Conservation (phyloP, 2,329 filamentous ascomycete genomes). For the Venturia oleaginea region DNA sequence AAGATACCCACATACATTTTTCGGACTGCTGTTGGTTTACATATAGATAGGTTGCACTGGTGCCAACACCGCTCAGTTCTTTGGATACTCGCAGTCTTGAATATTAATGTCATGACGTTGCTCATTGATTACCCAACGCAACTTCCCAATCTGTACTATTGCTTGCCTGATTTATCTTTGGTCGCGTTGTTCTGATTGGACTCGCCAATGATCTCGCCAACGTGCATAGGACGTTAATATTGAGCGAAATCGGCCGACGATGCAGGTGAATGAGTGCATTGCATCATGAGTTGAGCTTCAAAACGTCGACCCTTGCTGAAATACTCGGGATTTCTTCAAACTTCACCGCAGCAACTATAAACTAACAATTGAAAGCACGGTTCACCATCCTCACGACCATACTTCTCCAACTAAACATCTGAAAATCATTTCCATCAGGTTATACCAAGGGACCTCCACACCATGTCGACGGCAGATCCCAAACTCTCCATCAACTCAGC, state of each 20-base stretch:
- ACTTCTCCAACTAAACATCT: too few relatives aligned
- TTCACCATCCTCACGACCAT: not conserved
- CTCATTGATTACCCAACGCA: not conserved
- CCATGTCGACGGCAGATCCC: not conserved
- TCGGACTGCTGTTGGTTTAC: not conserved
- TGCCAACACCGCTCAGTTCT: not conserved
- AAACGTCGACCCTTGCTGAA: not conserved
- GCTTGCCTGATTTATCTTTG: too few relatives aligned
- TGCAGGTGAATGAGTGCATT: not conserved
- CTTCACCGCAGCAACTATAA: not conserved
- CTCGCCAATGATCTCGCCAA: too few relatives aligned
- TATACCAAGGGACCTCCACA: not conserved
- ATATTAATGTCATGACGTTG: not conserved
- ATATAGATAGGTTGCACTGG: not conserved
- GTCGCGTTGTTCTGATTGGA: too few relatives aligned
- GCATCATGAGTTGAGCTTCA: not conserved
- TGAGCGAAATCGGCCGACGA: not conserved
- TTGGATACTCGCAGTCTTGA: not conserved
- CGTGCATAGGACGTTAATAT: not conserved
- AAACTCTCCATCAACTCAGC: not conserved
- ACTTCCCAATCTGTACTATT: too few relatives aligned
- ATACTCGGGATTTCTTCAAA: not conserved
- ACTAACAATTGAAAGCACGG: not conserved
- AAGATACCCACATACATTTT: conserved; percentile 5
- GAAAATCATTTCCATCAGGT: not conserved